Evolutionary conservation across 2,329 filamentous ascomycete species (phyloP), one percentile per base, ranked within the genome.

Genomic region (Fusarium buxicola): DNA sequence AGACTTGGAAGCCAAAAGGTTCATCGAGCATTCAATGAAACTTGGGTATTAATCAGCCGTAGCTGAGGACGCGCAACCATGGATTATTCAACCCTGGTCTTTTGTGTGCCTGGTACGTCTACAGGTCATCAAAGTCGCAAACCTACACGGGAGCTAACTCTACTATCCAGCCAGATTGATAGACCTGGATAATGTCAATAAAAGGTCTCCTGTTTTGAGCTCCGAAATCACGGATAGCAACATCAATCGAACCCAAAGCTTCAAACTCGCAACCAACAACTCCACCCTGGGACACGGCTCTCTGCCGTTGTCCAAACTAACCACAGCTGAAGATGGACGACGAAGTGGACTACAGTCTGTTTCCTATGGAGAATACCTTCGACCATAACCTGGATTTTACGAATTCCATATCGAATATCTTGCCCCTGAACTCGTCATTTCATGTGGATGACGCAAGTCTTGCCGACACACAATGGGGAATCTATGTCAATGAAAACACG

Each of bases 111-210:
- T 38, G 32, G 45, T 38, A 46, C 8, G 16, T 13, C 35, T 3
- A 16, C 13, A 34, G n/a, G 15, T 7, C n/a, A 12, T 7, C 8
- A 5, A 8, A 9, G 2, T 11, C 12, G 12, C 6, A 15, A n/a
- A 12, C 9, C 7, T 8, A 46, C 7, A 36, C 13, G 8, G n/a
- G 4, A 36, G 4, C 32, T 52, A 7, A 28, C 44, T 5, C n/a
- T 12, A 18, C 6, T 8, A 2, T 21, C 21, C 6, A 59, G 54
- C 15, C 34, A 41, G 24, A 45, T 25, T 41, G 25, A 38, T 8
- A 16, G 57, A 60, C 57, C 57, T 41, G 41, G 57, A 32, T 30
- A 60, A 1, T 21, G 57, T 60, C 57, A 3, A 24, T 46, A 59
- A 59, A 59, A 52, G 53, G 56, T 59, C 52, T 31, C 56, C 56